Evolutionary conservation across 371 early-diverging fungal species (phyloP).

Genomic region (Apophysomyces trapeziformis): DNA sequence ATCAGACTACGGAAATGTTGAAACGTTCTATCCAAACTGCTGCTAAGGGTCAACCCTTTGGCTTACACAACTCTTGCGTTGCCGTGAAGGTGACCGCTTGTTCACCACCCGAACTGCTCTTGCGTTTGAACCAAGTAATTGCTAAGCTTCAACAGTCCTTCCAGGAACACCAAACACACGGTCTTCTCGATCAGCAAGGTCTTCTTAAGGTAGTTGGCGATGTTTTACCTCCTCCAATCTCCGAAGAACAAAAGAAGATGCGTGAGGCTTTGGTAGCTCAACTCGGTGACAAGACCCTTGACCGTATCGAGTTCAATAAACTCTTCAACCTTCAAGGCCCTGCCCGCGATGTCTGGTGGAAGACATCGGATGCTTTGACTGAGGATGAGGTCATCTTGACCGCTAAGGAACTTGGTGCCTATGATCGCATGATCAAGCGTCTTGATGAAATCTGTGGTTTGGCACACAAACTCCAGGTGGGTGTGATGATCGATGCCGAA

Average conservation of each 20-base stretch:
- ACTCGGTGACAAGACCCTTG: constrained; percentile 23
- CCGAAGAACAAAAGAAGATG: constrained; percentile 21
- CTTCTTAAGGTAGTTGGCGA: constrained; percentile 28
- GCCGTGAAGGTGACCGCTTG: constrained; percentile 93
- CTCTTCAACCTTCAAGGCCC: constrained; percentile 40
- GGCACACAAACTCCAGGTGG: constrained; percentile 67
- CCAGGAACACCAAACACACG: constrained; percentile 34
- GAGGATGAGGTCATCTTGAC: constrained; percentile 22
- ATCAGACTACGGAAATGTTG: constrained; percentile 61
- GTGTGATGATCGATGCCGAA: constrained; percentile 94
- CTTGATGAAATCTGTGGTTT: constrained; percentile 67
- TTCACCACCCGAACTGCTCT: constrained; percentile 74
- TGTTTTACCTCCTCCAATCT: constrained; percentile 29
- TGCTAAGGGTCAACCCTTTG: constrained; percentile 10
- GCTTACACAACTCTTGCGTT: constrained; percentile 55
- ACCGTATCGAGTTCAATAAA: constrained; percentile 36
- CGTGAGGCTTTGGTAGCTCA: constrained; percentile 28
- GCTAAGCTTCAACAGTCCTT: constrained; percentile 44
- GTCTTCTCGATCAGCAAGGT: constrained; percentile 31
- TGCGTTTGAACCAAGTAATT: constrained; percentile 69
- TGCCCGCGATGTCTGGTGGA: constrained; percentile 49
- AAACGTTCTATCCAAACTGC: constrained; percentile 69
- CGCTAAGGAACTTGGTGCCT: constrained; percentile 70
- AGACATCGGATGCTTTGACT: constrained; percentile 3
- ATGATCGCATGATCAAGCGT: constrained; percentile 69